Evolutionary conservation across 495 filamentous ascomycete genomes (phyloP).

Genomic region (Entonaema liquescens): DNA sequence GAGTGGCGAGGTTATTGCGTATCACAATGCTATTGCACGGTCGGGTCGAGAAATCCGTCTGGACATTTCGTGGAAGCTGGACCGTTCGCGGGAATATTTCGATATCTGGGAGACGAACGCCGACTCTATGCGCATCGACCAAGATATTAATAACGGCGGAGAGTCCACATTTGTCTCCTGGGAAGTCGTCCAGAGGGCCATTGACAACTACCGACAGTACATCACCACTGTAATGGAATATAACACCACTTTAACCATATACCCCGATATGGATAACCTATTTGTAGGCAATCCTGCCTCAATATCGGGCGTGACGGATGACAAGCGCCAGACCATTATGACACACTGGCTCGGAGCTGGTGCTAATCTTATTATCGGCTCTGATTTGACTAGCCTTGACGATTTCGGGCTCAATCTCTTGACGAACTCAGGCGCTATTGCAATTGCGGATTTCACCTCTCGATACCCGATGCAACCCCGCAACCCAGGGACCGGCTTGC

Average conservation of each 20-base stretch:
- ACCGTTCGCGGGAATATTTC: conserved; percentile 40
- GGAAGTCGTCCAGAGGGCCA: conserved; percentile 42
- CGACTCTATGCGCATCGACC: conserved; percentile 44
- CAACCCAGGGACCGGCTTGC: conserved; percentile 41
- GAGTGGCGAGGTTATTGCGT: conserved; percentile 37
- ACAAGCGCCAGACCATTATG: conserved; percentile 40
- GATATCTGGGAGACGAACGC: conserved; percentile 39
- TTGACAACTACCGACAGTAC: conserved; percentile 48
- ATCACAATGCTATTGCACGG: conserved; percentile 42
- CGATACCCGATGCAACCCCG: conserved; percentile 46
- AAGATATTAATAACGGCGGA: conserved; percentile 45
- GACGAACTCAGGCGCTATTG: conserved; percentile 29
- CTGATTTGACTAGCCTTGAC: conserved; percentile 43
- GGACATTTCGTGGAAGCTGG: conserved; percentile 47
- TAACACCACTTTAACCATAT: conserved; percentile 36
- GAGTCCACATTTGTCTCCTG: conserved; percentile 40
- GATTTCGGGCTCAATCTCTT: conserved; percentile 36
- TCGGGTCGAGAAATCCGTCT: conserved; percentile 42
- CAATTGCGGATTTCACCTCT: conserved; percentile 33
- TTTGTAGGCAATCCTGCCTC: conserved; percentile 42
- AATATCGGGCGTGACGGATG: conserved; percentile 43
- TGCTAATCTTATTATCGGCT: conserved; percentile 45
- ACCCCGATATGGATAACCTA: conserved; percentile 47
- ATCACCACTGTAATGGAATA: conserved; percentile 34
- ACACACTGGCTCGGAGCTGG: conserved; percentile 48